These are phyloP conservation scores for Diaporthe citri DNA, from an alignment of 2,329 filamentous ascomycete genomes.

Conservation along the genomic window DNA sequence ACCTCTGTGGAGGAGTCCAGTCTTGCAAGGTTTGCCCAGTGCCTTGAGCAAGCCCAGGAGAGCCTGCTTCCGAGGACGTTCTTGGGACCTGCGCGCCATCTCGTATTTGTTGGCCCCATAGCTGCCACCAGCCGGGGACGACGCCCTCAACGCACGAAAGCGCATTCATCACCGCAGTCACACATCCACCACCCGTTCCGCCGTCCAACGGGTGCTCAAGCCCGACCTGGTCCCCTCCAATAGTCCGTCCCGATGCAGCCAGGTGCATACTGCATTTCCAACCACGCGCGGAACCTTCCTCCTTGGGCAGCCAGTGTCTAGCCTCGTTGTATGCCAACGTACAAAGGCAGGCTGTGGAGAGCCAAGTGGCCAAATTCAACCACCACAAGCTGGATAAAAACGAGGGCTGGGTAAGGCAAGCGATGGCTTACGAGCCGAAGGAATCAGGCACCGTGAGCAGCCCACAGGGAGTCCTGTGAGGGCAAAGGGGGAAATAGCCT, in stretches of 20 bases:
- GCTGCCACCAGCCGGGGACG: background rate
- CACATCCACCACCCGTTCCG: background rate
- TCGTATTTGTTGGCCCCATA: background rate
- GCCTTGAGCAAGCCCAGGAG: background rate
- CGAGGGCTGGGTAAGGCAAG: background rate
- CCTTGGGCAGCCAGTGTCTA: background rate
- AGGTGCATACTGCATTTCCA: conserved; percentile 20
- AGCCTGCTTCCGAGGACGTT: background rate
- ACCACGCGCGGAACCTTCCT: background rate
- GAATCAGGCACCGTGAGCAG: background rate
- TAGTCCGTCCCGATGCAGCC: conserved; percentile 22
- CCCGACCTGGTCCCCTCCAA: background rate
- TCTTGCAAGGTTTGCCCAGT: background rate
- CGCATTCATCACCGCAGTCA: conserved; percentile 9
- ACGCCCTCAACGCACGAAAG: background rate
- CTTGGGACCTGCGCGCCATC: background rate
- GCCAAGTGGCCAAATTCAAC: background rate
- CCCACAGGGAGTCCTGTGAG: background rate
- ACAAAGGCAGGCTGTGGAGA: background rate
- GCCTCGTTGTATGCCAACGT: background rate
- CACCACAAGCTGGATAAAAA: background rate
- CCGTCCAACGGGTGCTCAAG: conserved; percentile 1
- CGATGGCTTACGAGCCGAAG: background rate
- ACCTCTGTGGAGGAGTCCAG: background rate
- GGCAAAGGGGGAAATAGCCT: background rate